Evolutionary conservation across 2,329 filamentous ascomycete species (phyloP).

Genomic region (Gremmenia infestans): DNA sequence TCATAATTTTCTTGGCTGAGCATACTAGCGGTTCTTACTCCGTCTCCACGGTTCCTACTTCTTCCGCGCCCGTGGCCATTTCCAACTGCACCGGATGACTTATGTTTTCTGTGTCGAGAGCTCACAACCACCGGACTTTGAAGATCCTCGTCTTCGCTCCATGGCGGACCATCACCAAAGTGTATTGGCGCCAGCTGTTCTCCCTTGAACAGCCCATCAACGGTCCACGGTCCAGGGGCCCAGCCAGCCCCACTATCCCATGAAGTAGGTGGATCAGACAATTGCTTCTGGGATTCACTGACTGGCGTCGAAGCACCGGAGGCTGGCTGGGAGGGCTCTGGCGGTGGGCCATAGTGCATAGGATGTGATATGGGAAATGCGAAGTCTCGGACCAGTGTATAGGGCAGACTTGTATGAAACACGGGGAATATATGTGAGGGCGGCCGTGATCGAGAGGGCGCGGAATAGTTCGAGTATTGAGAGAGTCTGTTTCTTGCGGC

Average conservation of each 20-base stretch:
- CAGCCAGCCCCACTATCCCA: constrained; percentile 68
- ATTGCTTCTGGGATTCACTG: constrained; percentile 66
- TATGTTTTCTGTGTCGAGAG: constrained; percentile 80
- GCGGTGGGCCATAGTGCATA: constrained; percentile 89
- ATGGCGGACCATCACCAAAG: constrained; percentile 84
- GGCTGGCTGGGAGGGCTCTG: constrained; percentile 62
- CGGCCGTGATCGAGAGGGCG: constrained; percentile 66
- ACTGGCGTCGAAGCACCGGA: constrained; percentile 81
- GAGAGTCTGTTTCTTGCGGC: constrained; percentile 78
- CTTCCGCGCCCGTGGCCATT: constrained; percentile 36
- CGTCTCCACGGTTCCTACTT: constrained; percentile 40
- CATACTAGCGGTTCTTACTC: constrained; percentile 36
- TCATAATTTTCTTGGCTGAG: constrained; percentile 49
- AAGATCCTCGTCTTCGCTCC: constrained; percentile 92
- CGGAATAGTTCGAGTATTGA: constrained; percentile 72
- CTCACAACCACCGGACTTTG: constrained; percentile 84
- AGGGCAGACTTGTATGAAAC: constrained; percentile 80
- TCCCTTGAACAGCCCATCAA: constrained; percentile 49
- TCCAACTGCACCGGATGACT: constrained; percentile 53
- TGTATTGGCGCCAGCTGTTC: constrained; percentile 76
- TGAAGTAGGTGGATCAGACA: constrained; percentile 74
- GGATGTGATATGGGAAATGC: constrained; percentile 80
- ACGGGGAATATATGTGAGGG: constrained; percentile 76
- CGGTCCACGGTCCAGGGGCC: constrained; percentile 39
- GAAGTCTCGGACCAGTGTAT: constrained; percentile 92